Percentiles rank a stretch among this genome's conserved stretches.
Conservation (phyloP, 139 green algal species). For the Coelastrella sp. region DNA sequence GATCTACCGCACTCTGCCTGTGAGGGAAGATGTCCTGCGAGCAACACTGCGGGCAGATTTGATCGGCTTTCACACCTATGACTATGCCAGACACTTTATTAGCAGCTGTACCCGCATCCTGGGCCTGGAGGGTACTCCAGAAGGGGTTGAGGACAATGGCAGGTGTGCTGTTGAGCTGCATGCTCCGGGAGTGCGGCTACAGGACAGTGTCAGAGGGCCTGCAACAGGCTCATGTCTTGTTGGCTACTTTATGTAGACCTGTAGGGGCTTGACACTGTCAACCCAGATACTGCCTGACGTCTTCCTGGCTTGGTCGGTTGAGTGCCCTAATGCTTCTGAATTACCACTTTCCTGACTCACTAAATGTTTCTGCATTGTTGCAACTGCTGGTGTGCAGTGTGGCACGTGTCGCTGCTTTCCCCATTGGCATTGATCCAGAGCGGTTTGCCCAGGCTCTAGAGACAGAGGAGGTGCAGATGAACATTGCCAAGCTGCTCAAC, state of each 20-base stretch:
- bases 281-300: neutral
- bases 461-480: slow-evolving; percentile 82
- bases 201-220: neutral
- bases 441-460: slow-evolving; percentile 92
- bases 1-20: slow-evolving; percentile 74
- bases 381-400: neutral
- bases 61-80: slow-evolving; percentile 96
- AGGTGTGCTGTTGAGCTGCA: neutral
- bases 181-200: too few species aligned
- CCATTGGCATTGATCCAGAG: slow-evolving; percentile 98
- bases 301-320: too few species aligned
- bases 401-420: slow-evolving; percentile 67
- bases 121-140: slow-evolving; percentile 89
- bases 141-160: slow-evolving; percentile 97
- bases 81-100: slow-evolving; percentile 97
- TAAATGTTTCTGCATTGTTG: too few species aligned
- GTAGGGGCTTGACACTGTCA: neutral
- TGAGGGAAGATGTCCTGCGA: slow-evolving; percentile 89
- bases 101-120: slow-evolving; percentile 91
- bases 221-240: neutral
- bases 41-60: slow-evolving; percentile 90
- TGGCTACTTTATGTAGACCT: neutral
- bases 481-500: slow-evolving; percentile 94
- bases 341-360: too few species aligned
- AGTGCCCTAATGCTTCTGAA: too few species aligned